A percentile compares a stretch with the other conserved stretches of the same genome.
Evolutionary conservation across 768 basidiomycete genomes (phyloP).

Genomic region (Pulveroboletus ravenelii): DNA sequence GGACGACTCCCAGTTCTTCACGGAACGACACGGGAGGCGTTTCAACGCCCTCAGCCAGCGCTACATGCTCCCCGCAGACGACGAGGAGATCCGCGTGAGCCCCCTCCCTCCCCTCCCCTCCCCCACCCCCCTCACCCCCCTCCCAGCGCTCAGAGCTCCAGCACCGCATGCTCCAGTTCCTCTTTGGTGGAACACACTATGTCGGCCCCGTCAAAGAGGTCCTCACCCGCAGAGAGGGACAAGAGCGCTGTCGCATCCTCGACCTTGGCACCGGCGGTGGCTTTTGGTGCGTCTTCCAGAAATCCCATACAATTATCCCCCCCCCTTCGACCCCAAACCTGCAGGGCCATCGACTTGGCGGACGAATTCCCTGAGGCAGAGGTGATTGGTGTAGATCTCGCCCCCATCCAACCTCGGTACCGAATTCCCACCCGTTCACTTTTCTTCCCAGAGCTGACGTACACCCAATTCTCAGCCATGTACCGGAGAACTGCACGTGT

Average conservation of each 20-base stretch:
- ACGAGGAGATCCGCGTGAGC: conserved; percentile 58
- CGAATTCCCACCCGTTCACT: conserved; percentile 5
- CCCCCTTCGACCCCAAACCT: neutral
- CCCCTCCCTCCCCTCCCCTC: neutral
- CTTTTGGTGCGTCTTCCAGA: conserved; percentile 41
- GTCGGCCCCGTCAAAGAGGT: conserved; percentile 59
- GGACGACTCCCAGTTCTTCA: conserved; percentile 52
- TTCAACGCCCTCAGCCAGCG: conserved; percentile 51
- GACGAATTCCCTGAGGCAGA: conserved; percentile 66
- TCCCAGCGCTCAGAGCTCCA: conserved; percentile 56
- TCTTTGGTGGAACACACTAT: conserved; percentile 60
- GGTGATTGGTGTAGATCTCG: conserved; percentile 66
- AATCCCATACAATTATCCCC: neutral
- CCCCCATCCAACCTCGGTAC: conserved; percentile 69
- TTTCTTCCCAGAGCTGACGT: conserved; percentile 11
- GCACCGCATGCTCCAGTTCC: conserved; percentile 63
- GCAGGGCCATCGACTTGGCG: conserved; percentile 69
- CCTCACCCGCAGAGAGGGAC: conserved; percentile 36
- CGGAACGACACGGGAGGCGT: conserved; percentile 45
- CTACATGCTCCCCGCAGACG: conserved; percentile 64
- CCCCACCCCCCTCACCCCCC: conserved; percentile 3
- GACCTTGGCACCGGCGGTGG: conserved; percentile 70
- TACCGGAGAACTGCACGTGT: conserved; percentile 72
- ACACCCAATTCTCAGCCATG: conserved; percentile 38
- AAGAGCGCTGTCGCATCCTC: conserved; percentile 41